Evolutionary conservation across 495 filamentous ascomycete species (phyloP), one percentile per base, ranked within the genome.

Genomic region (Talaromyces proteolyticus): DNA sequence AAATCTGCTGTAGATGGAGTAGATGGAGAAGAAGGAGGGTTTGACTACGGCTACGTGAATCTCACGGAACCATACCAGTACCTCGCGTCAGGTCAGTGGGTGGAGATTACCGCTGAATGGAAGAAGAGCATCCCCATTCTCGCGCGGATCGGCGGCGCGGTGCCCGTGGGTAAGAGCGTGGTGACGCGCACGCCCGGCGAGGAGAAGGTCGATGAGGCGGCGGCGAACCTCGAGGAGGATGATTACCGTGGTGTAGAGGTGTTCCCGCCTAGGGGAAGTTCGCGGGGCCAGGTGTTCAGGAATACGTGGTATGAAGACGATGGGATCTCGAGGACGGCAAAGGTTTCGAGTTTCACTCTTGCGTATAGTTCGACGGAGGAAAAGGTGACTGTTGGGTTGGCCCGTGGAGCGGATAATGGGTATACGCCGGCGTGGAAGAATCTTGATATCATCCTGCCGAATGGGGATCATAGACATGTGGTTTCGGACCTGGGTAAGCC

Each of bases 281-380:
- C 63, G 46, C 58, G 65, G 49, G 64, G 64, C 12, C 43, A 53
- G 48, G 60, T 66, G 17, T 79, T 75, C 57, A 49, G 45, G 17
- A 72, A 55, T 34, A 73, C 71, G 4, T 86, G 82, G 82, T 72
- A 72, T 29, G 82, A 86, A 58, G 82, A 86, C 54, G 80, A 86
- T 61, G 82, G 82, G 4, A 71, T 80, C 39, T 78, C 79, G 14
- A 54, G 67, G 26, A 46, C 65, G 11, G 65, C 72, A 2, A 61
- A 57, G 19, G 72, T 76, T 8, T 68, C 75, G 2, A 46, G 41
- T 8, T 77, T 72, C 52, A 72, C 65, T 19, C 26, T 79, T 16
- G 57, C 49, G 49, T 75, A 77, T 51, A 63, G 62, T 46, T 76
- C 72, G 26, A 73, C 74, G 4, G 61, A 61, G 29, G 68, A 69